Base-by-base conservation (phyloP, 1,139 yeast genomes). In the Hyphopichia wangnamkhiaoensis region DNA sequence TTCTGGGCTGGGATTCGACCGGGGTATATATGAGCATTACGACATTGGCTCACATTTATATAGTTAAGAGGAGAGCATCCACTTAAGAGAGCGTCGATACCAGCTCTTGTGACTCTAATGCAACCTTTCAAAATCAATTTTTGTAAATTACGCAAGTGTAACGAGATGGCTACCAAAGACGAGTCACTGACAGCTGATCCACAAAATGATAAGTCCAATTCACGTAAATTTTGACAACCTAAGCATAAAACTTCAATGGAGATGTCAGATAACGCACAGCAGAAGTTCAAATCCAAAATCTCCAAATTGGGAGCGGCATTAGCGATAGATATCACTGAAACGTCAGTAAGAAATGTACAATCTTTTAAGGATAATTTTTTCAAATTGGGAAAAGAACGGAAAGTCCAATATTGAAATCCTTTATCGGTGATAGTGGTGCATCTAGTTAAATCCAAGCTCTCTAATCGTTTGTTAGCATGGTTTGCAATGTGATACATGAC, bases 111-210 rank as follows among this genome's bases (percentile, higher is more conserved):
- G 2, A 84, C 90, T 46, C 91, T 68, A 10, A 83, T 72, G 59
- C 94, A 85, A 1, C 93, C 93, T 34, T 79, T 80, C 20, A 84
- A 65, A 2, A 68, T 63, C 40, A 85, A 63, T 19, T 62, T 58
- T 40, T 74, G 72, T 42, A 85, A 62, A 29, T 66, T 57, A 43
- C 70, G 58, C 41, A 80, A 59, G 41, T 77, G 80, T 33, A 82
- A 60, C 1, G 87, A 80, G n/a, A 85, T 70, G 1, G 84, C 76
- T 23, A 79, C 71, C 34, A 84, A 58, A 0, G 88, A 80, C 17
- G 82, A 73, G 53, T 85, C 93, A 52, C 88, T 80, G 4, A 85
- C 89, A 0, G 93, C 91, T 35, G 86, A 77, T 2, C 93, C 93
- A 61, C 93, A 85, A 53, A 83, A 85, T 10, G 88, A 80, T 37